Conservation (phyloP, 2,329 filamentous ascomycete species). For the Alternaria triticimaculans region DNA sequence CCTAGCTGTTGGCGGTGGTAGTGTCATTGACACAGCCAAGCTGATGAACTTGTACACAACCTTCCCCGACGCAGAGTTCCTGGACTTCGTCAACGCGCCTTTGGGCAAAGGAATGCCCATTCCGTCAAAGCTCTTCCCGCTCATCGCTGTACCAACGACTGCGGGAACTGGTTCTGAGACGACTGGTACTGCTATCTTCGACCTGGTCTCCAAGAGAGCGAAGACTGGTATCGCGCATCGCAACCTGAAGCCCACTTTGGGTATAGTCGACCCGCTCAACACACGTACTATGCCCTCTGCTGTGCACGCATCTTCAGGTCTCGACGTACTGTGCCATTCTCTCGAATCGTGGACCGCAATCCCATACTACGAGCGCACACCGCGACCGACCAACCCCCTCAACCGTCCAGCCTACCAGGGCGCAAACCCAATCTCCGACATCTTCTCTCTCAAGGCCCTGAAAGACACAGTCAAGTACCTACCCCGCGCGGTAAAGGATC, state of each 20-base stretch:
- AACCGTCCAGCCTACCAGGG: conserved; percentile 93
- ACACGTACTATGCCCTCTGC: conserved; percentile 95
- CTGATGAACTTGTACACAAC: conserved; percentile 96
- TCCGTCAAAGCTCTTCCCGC: conserved; percentile 71
- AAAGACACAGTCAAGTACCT: conserved; percentile 88
- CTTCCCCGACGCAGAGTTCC: conserved; percentile 90
- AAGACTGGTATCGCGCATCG: conserved; percentile 97
- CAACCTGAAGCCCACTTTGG: conserved; percentile 92
- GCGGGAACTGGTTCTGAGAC: conserved; percentile 92
- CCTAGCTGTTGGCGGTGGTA: conserved; percentile 88
- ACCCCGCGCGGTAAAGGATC: conserved; percentile 83
- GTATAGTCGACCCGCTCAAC: conserved; percentile 86
- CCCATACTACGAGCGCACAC: conserved; percentile 84
- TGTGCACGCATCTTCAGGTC: conserved; percentile 87
- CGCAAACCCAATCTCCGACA: conserved; percentile 95
- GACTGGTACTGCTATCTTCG: conserved; percentile 97
- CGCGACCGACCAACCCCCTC: conserved; percentile 87
- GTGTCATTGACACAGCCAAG: conserved; percentile 97
- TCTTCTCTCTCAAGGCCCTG: conserved; percentile 90
- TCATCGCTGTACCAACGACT: conserved; percentile 85
- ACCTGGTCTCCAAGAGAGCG: conserved; percentile 84
- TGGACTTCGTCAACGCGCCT: conserved; percentile 97
- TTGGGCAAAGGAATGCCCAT: conserved; percentile 84
- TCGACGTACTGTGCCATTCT: conserved; percentile 94
- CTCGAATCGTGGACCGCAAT: conserved; percentile 98